Evolutionary conservation across 1,284 basidiomycete genomes (phyloP), one percentile per base, ranked within the genome.

Genomic region (Pholiota adiposa): DNA sequence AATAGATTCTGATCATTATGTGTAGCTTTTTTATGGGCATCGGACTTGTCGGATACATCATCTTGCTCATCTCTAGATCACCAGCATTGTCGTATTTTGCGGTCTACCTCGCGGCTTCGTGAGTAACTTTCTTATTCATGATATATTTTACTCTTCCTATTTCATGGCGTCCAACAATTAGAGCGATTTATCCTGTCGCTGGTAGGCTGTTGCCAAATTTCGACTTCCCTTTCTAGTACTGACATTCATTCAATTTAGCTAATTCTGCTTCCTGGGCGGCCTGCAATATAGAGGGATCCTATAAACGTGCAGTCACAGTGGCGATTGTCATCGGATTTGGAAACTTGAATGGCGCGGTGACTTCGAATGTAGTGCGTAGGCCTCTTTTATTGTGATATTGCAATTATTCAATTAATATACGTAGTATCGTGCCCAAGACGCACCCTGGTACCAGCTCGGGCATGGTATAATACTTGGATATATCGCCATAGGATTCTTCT

Each of bases 241-340:
- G 34, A 41, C 84, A 82, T 87, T 31, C 89, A 89, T 72, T 82
- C 85, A 8, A 89, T 72, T 82, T 85, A 8, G 80, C 88, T 81
- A 83, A 64, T 66, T 79, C 69, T 23, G 50, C 83, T 63, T 86
- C 89, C 3, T 89, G 88, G 85, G 81, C 85, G 31, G 85, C 85
- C 25, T 88, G 87, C 65, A 90, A 89, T 66, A 81, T 88, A 18
- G 88, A 91, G 73, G 88, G 90, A 6, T 81, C 83, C 0, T 92
- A 91, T 73, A 91, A 91, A 66, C 85, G 89, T n/a, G 86, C 86
- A 62, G 89, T 90, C 1, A 82, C 87, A 1, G 75, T 90, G 19
- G 90, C 79, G 0, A 87, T 89, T 84, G 81, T 85, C 4, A 88
- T 89, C 58, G 81, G 84, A 54, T 83, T 80, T 67, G 87, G 86